A percentile compares a stretch with the other conserved stretches of the same genome.
Conservation (phyloP, 2,329 filamentous ascomycete species). For the Thelonectria discophora region DNA sequence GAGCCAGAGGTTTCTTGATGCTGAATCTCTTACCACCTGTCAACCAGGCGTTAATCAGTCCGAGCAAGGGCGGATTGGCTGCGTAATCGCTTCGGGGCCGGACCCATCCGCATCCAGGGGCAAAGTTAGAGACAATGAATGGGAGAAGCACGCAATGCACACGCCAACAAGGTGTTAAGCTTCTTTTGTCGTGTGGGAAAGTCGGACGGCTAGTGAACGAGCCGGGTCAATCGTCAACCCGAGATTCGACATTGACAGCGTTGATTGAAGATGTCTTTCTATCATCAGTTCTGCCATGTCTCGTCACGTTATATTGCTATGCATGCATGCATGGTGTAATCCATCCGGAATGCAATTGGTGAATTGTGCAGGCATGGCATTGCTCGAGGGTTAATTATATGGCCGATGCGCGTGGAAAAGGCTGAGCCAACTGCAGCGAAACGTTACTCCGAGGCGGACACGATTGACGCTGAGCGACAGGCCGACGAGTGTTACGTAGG, state of each 20-base stretch:
- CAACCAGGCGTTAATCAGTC: no score
- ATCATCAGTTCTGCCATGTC: no score
- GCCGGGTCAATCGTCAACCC: not conserved
- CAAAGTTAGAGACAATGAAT: slow-evolving; percentile 8
- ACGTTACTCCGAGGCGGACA: slow-evolving; percentile 14
- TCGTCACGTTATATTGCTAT: no score
- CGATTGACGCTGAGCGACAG: not conserved
- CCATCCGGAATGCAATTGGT: no score
- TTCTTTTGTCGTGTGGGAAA: slow-evolving; percentile 35
- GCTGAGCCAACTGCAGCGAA: slow-evolving; percentile 20
- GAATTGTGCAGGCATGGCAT: not conserved
- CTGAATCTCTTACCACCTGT: not conserved
- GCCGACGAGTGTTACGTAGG: not conserved
- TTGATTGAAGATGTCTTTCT: no score
- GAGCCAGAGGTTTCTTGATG: not conserved
- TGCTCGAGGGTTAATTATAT: not conserved
- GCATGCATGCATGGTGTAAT: no score
- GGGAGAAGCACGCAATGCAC: slow-evolving; percentile 30
- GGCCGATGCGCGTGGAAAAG: slow-evolving; percentile 15
- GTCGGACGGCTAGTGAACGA: slow-evolving; percentile 9
- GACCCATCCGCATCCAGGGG: slow-evolving; percentile 37
- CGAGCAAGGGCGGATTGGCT: slow-evolving; percentile 21
- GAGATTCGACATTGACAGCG: slow-evolving; percentile 8
- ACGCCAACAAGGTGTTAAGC: slow-evolving; percentile 41
- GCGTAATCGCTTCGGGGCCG: slow-evolving; percentile 39